Base-by-base conservation (phyloP, 139 green algal genomes). In the Trebouxia sp. region DNA sequence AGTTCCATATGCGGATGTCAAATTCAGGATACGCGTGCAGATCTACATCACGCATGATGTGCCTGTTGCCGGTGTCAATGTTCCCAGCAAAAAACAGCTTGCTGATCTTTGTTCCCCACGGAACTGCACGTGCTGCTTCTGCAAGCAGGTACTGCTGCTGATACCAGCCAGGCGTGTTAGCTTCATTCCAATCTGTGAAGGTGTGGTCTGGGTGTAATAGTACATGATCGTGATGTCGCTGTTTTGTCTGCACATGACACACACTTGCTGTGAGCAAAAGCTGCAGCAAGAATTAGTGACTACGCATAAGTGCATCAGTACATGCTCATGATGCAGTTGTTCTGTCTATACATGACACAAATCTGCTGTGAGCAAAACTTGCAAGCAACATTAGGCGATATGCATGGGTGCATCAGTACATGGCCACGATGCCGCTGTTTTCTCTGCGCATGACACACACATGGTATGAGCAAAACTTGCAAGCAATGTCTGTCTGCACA, bases 171-270 rank as follows among this genome's bases (percentile, higher is more conserved):
- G 69, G 69, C 14, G 69, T 77, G 41, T 51, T 53, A 24, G 42
- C 69, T 35, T 77, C 69, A 24, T 77, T 51, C 69, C 69, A 77
- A 26, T 77, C 69, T 77, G 42, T 51, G 24, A 77, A 77, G 42
- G 69, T 77, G 41, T 77, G 69, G 24, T 77, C 69, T 24, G 69
- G 69, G 42, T 56, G 43, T 20, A 77, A 41, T 14, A 77, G 39
- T 17, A 77, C 43, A 55, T 77, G 69, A 14, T 77, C 69, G 55
- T 53, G 69, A 39, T n/a, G 43, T 41, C 43, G 42, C 41, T 77
- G 41, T 41, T 77, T 77, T 24, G 69, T 56, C 69, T 75, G 65
- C 65, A 75, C 14, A 15, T 10, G 14, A 20, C 56, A 41, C n/a
- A 41, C n/a, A n/a, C n/a, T n/a, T n/a, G n/a, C n/a, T n/a, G n/a